These are phyloP conservation scores for Sequoia sempervirens DNA, from an alignment of 75 land plant genomes.

Conservation along the genomic window DNA sequence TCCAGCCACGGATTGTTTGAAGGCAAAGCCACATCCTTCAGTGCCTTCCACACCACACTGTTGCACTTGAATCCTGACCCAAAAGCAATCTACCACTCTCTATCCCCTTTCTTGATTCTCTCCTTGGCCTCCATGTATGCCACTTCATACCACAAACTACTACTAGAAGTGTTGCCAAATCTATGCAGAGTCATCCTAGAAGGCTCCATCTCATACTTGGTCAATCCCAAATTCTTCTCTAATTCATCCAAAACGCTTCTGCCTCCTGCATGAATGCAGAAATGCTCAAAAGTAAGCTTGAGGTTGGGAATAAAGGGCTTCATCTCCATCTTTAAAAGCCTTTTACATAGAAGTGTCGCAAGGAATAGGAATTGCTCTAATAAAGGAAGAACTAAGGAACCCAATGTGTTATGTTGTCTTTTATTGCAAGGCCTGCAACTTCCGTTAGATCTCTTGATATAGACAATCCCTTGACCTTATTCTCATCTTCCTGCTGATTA, in stretches of 20 bases:
- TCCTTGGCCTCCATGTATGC: slow-evolving; percentile 67
- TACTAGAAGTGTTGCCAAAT: slow-evolving; percentile 68
- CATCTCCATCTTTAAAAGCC: slow-evolving; percentile 47
- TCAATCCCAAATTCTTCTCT: slow-evolving; percentile 61
- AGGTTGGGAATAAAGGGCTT: slow-evolving; percentile 81
- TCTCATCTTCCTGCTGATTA: slow-evolving; percentile 49
- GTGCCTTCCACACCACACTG: slow-evolving; percentile 71
- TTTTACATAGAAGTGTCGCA: slow-evolving; percentile 29
- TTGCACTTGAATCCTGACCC: slow-evolving; percentile 84
- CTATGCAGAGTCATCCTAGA: slow-evolving; percentile 71
- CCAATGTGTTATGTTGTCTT: not conserved
- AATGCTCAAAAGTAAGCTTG: slow-evolving; percentile 77
- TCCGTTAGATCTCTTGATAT: slow-evolving; percentile 45
- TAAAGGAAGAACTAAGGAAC: slow-evolving; percentile 13
- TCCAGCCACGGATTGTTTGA: slow-evolving; percentile 57
- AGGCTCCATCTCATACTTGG: slow-evolving; percentile 68
- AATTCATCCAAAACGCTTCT: slow-evolving; percentile 73
- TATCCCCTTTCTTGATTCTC: slow-evolving; percentile 54
- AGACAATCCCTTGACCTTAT: slow-evolving; percentile 45
- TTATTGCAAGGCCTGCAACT: slow-evolving; percentile 2
- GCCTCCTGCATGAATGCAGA: slow-evolving; percentile 84
- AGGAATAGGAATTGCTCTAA: slow-evolving; percentile 65
- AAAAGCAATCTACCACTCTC: slow-evolving; percentile 74
- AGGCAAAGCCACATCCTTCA: slow-evolving; percentile 30
- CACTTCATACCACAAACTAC: slow-evolving; percentile 73